phyloP scores from a whole-genome alignment of 148 eudicot species.

The Polygonum aviculare region DNA sequence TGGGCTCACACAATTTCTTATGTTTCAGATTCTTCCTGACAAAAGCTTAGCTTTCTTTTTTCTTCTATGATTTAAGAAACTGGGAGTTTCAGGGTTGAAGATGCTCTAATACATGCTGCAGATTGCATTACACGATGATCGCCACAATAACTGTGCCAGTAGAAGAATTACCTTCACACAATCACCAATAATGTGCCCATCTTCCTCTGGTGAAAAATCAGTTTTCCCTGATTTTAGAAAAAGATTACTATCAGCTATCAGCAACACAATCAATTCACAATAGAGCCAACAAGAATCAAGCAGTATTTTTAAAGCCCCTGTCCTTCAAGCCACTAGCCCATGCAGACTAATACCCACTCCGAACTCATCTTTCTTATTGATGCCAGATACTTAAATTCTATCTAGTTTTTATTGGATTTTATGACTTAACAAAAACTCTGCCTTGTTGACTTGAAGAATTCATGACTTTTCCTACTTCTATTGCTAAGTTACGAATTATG shows the following conservation, averaged over 20 bases:
- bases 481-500: background rate
- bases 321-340: background rate
- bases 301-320: background rate
- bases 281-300: background rate
- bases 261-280: constrained; percentile 1
- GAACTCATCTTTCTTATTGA: background rate
- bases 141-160: background rate
- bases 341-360: background rate
- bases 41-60: too few relatives aligned
- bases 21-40: too few relatives aligned
- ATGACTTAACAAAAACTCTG: background rate
- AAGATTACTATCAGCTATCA: constrained; percentile 9
- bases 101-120: constrained; percentile 49
- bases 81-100: too few relatives aligned
- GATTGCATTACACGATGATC: background rate
- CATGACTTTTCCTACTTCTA: background rate
- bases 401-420: background rate
- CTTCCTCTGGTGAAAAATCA: constrained; percentile 75
- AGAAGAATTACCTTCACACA: constrained; percentile 63
- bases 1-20: too few relatives aligned
- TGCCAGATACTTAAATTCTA: background rate
- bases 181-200: constrained; percentile 85
- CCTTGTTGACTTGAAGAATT: background rate
- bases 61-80: too few relatives aligned
- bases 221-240: constrained; percentile 48